phyloP scores from a whole-genome alignment of 2,329 filamentous ascomycete genomes.

The Pezizomycotina sp. region DNA sequence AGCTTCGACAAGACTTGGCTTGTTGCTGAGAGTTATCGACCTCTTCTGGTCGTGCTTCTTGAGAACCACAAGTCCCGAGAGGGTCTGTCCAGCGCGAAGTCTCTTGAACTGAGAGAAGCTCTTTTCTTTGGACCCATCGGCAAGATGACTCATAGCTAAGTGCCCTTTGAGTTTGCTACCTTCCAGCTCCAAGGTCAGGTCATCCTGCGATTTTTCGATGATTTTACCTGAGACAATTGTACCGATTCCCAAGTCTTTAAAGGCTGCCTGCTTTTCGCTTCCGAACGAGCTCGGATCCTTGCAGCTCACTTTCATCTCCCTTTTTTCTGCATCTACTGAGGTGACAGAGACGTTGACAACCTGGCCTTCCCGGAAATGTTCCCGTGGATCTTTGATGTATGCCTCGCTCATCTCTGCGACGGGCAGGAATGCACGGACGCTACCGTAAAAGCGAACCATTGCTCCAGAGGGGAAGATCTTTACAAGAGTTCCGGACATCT shows the following conservation, averaged over 20 bases:
- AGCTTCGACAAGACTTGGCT: conserved; percentile 64
- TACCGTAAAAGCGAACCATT: conserved; percentile 80
- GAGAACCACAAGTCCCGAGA: conserved; percentile 71
- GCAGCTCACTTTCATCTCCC: conserved; percentile 73
- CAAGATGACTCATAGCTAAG: conserved; percentile 60
- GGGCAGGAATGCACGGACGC: conserved; percentile 70
- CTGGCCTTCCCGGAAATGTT: conserved; percentile 81
- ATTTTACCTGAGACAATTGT: conserved; percentile 62
- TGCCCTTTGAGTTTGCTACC: conserved; percentile 55
- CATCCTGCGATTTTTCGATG: conserved; percentile 62
- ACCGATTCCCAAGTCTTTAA: conserved; percentile 58
- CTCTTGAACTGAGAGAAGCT: conserved; percentile 60
- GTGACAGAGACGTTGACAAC: conserved; percentile 83
- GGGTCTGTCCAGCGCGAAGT: conserved; percentile 65
- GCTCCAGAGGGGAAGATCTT: conserved; percentile 65
- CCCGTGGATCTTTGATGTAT: conserved; percentile 71
- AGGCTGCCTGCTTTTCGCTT: conserved; percentile 38
- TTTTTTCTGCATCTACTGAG: conserved; percentile 53
- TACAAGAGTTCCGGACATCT: conserved; percentile 72
- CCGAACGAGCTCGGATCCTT: conserved; percentile 72
- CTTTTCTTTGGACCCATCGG: conserved; percentile 69
- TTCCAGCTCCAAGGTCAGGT: conserved; percentile 59
- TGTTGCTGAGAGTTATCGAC: conserved; percentile 61
- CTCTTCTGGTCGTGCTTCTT: conserved; percentile 66
- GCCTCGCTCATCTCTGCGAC: conserved; percentile 97